These are phyloP conservation scores for Claviceps sorghi DNA, from an alignment of 2,329 filamentous ascomycete species.

Conservation along the genomic window DNA sequence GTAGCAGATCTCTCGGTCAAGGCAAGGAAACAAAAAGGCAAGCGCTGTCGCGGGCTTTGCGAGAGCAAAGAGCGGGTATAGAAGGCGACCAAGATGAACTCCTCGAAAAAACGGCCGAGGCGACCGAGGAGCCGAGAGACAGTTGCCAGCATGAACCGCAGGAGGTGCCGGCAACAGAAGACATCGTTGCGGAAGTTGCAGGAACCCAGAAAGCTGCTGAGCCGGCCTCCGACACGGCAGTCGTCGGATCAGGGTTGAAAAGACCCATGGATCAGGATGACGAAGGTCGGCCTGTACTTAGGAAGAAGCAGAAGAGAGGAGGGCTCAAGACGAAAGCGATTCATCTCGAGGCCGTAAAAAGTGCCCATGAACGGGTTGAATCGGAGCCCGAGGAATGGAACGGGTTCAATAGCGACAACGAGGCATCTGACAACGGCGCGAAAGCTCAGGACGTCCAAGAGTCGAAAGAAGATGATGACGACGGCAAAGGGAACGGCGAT, in stretches of 20 bases:
- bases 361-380: constrained; percentile 20
- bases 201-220: background rate
- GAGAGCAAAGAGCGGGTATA: constrained; percentile 51
- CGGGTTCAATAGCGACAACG: constrained; percentile 42
- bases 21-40: constrained; percentile 58
- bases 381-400: constrained; percentile 40
- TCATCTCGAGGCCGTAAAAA: constrained; percentile 28
- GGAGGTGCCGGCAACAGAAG: constrained; percentile 1
- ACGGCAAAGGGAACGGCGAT: constrained; percentile 14
- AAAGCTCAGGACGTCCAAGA: constrained; percentile 10
- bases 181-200: background rate
- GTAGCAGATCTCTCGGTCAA: constrained; percentile 62
- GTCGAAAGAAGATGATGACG: constrained; percentile 13
- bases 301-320: constrained; percentile 63
- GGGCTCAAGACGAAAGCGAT: constrained; percentile 39
- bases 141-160: constrained; percentile 11
- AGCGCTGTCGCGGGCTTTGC: constrained; percentile 46
- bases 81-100: constrained; percentile 38
- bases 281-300: constrained; percentile 65
- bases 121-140: constrained; percentile 15
- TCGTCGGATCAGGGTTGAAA: constrained; percentile 66
- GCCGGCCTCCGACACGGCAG: background rate
- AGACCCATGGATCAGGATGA: constrained; percentile 69
- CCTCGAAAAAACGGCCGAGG: constrained; percentile 27
- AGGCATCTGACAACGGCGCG: constrained; percentile 8